phyloP scores from a whole-genome alignment of 164 flowering plant species.

The Aristolochia californica region DNA sequence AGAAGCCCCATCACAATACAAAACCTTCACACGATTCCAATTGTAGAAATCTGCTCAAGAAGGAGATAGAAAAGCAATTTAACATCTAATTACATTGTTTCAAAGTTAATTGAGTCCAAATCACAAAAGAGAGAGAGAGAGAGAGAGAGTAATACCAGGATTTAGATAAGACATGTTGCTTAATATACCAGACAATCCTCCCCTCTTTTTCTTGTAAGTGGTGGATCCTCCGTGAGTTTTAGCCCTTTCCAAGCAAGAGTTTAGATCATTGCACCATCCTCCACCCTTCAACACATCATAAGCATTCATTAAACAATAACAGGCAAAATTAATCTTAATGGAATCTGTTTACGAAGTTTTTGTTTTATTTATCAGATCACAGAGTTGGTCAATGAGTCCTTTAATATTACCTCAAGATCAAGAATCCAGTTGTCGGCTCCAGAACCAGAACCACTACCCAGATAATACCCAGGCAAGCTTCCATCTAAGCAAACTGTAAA shows the following conservation, averaged over 20 bases:
- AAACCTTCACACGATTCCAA: conserved; percentile 92
- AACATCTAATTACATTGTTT: background rate
- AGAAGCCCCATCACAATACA: conserved; percentile 97
- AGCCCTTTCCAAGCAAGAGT: conserved; percentile 67
- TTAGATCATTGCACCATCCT: conserved; percentile 86
- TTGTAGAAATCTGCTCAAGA: conserved; percentile 72
- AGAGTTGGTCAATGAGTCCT: background rate
- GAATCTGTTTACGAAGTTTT: too few relatives aligned
- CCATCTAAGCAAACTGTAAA: conserved; percentile 86
- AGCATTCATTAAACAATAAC: background rate
- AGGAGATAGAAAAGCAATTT: background rate
- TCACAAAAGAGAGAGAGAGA: background rate
- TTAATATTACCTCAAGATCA: conserved; percentile 73
- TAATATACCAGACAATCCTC: conserved; percentile 68
- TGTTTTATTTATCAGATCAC: background rate
- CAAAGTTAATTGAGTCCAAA: background rate
- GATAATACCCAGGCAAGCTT: conserved; percentile 85
- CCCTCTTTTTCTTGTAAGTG: conserved; percentile 49
- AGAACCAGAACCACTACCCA: conserved; percentile 67
- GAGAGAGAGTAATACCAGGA: conserved; percentile 44
- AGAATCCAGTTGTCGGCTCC: conserved; percentile 85
- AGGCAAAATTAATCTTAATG: too few relatives aligned
- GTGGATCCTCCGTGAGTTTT: conserved; percentile 66
- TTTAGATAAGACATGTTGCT: conserved; percentile 68
- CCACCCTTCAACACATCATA: conserved; percentile 50